Base-by-base conservation (phyloP, 1,139 yeast species). In the Debaryomycetaceae sp. region DNA sequence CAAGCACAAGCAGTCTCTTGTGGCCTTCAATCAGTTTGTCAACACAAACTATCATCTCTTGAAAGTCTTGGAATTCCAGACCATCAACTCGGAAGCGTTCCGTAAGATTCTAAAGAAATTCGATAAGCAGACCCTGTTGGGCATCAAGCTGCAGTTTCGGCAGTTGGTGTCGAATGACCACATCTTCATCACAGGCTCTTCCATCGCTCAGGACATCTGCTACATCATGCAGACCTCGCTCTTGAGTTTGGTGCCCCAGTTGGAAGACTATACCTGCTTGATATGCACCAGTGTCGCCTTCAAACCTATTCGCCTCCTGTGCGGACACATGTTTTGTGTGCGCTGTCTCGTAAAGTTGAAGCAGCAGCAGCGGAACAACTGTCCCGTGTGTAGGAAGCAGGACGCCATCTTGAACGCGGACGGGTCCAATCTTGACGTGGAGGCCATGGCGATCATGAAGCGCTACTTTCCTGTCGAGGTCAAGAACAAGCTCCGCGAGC, bases 261-360 rank as follows among this genome's bases (percentile, higher is more conserved):
- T 79, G 13, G 87, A 79, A 30, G 90, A 79, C 45, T 79, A 76
- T 42, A 58, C 72, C 3, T 79, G 90, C 45, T 86, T 87, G 1
- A 71, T 79, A 6, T 79, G 90, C 45, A 68, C 73, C 49, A 63
- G 70, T 4, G 65, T 79, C 25, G 85, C 86, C 1, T 78, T 66
- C 49, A 77, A 77, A 42, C 90, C 90, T 1, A 75, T 79, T 27
- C 51, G 73, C 28, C 55, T 79, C 15, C 53, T 53, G 10, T 79
- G 90, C 48, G 66, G 68, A 2, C 90, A 79, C 45, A 53, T 77
- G 16, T 79, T 78, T 47, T 79, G 90, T 48, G 76, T 79, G 3
- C 51, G 86, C 29, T 79, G 90, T 41, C 51, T 78, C 35, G 78
- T 79, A 13, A 77, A 76, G 39, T 44, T 79, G 41, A 80, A 78